Evolutionary conservation across 768 basidiomycete genomes (phyloP), one percentile per base, ranked within the genome.

Genomic region (Calocybe gangraenosa): DNA sequence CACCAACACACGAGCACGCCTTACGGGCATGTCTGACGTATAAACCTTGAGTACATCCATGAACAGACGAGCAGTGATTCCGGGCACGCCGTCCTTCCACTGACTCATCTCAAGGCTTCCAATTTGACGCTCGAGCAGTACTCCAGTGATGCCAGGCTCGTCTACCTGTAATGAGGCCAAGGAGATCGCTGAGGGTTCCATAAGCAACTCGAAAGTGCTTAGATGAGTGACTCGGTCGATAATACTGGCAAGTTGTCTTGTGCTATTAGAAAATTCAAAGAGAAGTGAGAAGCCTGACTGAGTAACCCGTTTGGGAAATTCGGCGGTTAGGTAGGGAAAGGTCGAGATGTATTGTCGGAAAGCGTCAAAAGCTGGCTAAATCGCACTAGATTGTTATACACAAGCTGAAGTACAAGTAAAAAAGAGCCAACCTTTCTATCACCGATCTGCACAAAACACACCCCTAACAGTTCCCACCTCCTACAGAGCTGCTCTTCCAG

Each of bases 391-490:
- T 41, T 42, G 42, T 31, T n/a, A n/a, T n/a, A n/a, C 23, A 21
- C 25, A 41, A 20, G 37, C 0, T 14, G 22, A 30, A 39, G 43
- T 10, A 36, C n/a, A n/a, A n/a, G 39, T n/a, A 37, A 23, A 47
- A 41, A 47, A 43, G 35, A 41, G 40, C 71, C 22, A 36, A 89
- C 92, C 75, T 76, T 78, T 17, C 84, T 74, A 52, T 95, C 86
- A 0, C 84, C 85, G 20, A 81, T 81, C 61, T 88, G 92, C 21
- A 76, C 73, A 56, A 80, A 82, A 59, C 89, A 92, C 3, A 85
- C 79, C 0, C 78, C 92, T 19, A 94, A 67, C 22, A 95, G 61
- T 64, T 96, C 91, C 77, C 84, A 94, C 37, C 92, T 68, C 17
- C 82, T 73, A 51, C 75, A 77, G 20, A 92, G 53, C 49, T 85